These are phyloP conservation scores for Juglanconis juglandina DNA, from an alignment of 2,329 filamentous ascomycete genomes.

Conservation along the genomic window DNA sequence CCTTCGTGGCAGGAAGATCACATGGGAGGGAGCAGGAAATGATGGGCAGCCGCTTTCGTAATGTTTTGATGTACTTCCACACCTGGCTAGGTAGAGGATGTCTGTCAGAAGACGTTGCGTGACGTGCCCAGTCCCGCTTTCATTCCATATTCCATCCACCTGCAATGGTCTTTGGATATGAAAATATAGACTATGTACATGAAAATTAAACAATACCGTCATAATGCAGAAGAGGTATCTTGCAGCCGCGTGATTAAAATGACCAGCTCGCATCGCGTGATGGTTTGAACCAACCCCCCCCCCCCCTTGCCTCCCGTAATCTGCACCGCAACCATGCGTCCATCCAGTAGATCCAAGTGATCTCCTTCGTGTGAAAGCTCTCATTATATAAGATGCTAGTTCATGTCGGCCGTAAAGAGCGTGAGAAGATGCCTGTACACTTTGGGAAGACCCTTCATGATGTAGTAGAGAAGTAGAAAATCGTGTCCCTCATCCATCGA, in stretches of 20 bases:
- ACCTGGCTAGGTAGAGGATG: too few relatives aligned
- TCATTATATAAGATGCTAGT: too few relatives aligned
- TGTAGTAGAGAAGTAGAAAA: too few relatives aligned
- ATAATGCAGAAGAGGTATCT: neutral
- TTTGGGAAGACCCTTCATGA: neutral
- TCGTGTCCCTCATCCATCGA: neutral
- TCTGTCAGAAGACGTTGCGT: too few relatives aligned
- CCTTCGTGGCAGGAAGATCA: too few relatives aligned
- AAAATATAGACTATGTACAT: slow-evolving; percentile 1
- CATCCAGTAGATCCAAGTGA: too few relatives aligned
- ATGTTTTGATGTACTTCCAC: too few relatives aligned
- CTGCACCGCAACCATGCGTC: too few relatives aligned
- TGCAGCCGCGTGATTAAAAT: slow-evolving; percentile 1
- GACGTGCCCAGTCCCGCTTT: too few relatives aligned
- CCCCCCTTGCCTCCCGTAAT: neutral
- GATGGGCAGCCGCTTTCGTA: too few relatives aligned
- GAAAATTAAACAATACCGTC: slow-evolving; percentile 6
- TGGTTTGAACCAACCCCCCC: neutral
- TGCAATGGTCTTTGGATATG: neutral
- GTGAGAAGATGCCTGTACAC: slow-evolving; percentile 3
- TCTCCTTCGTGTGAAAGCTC: too few relatives aligned
- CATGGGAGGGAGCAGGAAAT: too few relatives aligned
- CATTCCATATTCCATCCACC: neutral
- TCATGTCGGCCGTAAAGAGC: slow-evolving; percentile 5
- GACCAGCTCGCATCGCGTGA: neutral